These are phyloP conservation scores for Colletotrichum endophyticum DNA, from an alignment of 2,329 filamentous ascomycete genomes.

Conservation along the genomic window DNA sequence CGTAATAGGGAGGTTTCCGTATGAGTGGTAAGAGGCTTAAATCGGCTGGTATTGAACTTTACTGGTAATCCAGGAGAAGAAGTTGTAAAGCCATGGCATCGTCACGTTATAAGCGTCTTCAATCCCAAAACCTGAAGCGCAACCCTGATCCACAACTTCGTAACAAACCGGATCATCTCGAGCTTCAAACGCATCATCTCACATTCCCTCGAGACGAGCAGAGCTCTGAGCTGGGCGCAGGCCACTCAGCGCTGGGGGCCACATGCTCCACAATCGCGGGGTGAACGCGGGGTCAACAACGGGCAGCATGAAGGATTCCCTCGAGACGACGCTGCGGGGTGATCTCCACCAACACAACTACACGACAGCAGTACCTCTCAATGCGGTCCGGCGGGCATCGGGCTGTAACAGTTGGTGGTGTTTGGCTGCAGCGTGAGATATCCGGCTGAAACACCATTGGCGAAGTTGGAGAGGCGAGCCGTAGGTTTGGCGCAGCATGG, in stretches of 20 bases:
- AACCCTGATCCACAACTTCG: not conserved
- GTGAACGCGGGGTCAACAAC: not conserved
- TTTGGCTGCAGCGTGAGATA: not conserved
- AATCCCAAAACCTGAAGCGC: not conserved
- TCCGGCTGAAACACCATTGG: not conserved
- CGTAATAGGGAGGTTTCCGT: rapidly evolving
- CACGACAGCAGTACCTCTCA: not conserved
- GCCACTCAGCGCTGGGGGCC: not conserved
- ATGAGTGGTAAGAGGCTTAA: not conserved
- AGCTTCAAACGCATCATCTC: not conserved
- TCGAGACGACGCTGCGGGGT: slow-evolving; percentile 15
- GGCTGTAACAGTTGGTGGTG: not conserved
- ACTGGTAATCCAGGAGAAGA: rapidly evolving
- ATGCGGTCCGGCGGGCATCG: not conserved
- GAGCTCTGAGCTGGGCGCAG: not conserved
- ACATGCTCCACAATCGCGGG: slow-evolving; percentile 3
- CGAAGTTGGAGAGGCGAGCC: not conserved
- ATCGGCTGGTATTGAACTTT: not conserved
- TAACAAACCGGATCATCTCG: not conserved
- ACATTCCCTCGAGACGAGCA: slow-evolving; percentile 9
- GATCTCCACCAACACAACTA: not conserved
- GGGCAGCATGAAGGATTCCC: not conserved
- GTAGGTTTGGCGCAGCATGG: not conserved
- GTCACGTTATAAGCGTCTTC: not conserved
- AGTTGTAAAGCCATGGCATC: not conserved